A percentile compares a stretch with the other conserved stretches of the same genome.
Evolutionary conservation across 805 yeast species (phyloP).

Genomic region (Wickerhamomyces rabaulensis): DNA sequence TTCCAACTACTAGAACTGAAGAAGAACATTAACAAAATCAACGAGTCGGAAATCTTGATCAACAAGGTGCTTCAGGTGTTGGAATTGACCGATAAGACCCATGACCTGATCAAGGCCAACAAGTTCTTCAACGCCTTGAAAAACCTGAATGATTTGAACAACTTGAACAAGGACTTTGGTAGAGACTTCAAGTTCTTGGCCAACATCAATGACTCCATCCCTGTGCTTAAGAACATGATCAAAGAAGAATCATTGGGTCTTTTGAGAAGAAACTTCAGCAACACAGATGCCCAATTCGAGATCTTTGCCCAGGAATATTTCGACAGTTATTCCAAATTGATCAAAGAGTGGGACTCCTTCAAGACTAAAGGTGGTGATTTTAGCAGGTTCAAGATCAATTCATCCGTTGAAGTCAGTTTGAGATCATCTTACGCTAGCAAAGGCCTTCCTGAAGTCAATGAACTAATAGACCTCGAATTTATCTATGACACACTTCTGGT

Average conservation of each 20-base stretch:
- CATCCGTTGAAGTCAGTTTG: constrained; percentile 78
- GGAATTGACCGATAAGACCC: constrained; percentile 80
- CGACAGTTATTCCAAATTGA: constrained; percentile 49
- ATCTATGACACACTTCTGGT: constrained; percentile 81
- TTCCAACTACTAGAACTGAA: constrained; percentile 54
- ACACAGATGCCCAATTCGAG: constrained; percentile 37
- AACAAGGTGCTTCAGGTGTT: constrained; percentile 73
- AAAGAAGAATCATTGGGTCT: constrained; percentile 68
- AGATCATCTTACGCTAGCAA: constrained; percentile 48
- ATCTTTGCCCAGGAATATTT: constrained; percentile 54
- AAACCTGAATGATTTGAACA: constrained; percentile 68
- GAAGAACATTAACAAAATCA: constrained; percentile 60
- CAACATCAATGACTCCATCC: constrained; percentile 70
- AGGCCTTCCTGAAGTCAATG: constrained; percentile 27
- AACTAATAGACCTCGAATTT: constrained; percentile 57
- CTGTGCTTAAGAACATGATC: constrained; percentile 66
- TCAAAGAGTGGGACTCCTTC: constrained; percentile 52
- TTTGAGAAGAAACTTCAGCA: constrained; percentile 57
- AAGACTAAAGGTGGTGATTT: constrained; percentile 41
- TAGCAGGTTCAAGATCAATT: constrained; percentile 63
- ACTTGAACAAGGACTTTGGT: constrained; percentile 65
- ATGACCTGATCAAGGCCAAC: constrained; percentile 68
- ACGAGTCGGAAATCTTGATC: constrained; percentile 65
- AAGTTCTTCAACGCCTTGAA: constrained; percentile 84
- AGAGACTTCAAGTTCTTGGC: constrained; percentile 69